Conservation (phyloP, 371 early-diverging fungal genomes). For the Lichtheimia hyalospora region DNA sequence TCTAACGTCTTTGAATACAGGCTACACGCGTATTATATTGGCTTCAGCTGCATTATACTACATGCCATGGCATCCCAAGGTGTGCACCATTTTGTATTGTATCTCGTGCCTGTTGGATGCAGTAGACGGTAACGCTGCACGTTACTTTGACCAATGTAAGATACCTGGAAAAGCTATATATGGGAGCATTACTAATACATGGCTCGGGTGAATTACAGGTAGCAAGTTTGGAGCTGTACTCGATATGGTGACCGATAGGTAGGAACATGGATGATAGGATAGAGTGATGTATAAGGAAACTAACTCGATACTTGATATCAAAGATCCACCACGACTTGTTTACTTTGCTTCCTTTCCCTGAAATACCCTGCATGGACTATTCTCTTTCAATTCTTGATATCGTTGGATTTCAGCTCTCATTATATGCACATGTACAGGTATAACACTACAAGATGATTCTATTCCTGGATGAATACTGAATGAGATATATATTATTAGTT, state of each 20-base stretch:
- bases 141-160: conserved; percentile 88
- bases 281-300: neutral
- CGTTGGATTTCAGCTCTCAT: conserved; percentile 92
- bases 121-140: conserved; percentile 93
- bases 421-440: conserved; percentile 98
- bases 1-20: conserved; percentile 34
- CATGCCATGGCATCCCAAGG: conserved; percentile 72
- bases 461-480: neutral
- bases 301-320: neutral
- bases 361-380: conserved; percentile 71
- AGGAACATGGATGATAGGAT: conserved; percentile 8
- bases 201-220: conserved; percentile 46
- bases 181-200: neutral
- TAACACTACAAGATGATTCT: neutral
- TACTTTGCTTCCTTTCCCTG: conserved; percentile 81
- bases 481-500: conserved; percentile 42
- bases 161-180: neutral
- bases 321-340: conserved; percentile 87
- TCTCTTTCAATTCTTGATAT: conserved; percentile 85
- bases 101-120: conserved; percentile 93
- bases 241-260: conserved; percentile 98
- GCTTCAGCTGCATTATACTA: conserved; percentile 72
- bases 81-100: conserved; percentile 76
- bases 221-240: conserved; percentile 94
- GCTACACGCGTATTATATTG: conserved; percentile 86